phyloP scores from a whole-genome alignment of 73 alveolate genomes.

The Stentor roeselii region DNA sequence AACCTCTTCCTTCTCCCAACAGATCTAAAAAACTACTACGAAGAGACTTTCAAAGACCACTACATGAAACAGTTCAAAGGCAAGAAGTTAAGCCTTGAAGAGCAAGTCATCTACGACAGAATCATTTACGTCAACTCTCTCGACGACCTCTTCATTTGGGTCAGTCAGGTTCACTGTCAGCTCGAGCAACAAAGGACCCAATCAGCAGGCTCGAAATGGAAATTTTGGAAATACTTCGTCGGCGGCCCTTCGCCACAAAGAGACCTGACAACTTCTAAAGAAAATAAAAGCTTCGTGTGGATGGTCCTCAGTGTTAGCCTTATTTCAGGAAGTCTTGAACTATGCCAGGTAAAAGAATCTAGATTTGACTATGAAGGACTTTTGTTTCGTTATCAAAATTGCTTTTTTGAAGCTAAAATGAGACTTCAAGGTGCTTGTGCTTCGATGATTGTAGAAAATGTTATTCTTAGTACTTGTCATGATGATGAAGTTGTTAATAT shows the following conservation, averaged over 20 bases:
- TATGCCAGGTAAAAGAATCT: slow-evolving; percentile 7
- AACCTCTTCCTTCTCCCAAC: neutral
- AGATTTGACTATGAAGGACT: slow-evolving; percentile 3
- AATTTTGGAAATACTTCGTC: neutral
- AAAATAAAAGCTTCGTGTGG: slow-evolving; percentile 10
- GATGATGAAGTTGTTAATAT: neutral
- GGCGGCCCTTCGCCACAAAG: neutral
- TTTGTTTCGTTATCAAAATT: neutral
- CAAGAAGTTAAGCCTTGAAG: neutral
- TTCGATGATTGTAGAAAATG: neutral
- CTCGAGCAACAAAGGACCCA: neutral
- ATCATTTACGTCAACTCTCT: neutral
- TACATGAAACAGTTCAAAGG: neutral
- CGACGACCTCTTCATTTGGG: slow-evolving; percentile 14
- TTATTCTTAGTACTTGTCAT: neutral
- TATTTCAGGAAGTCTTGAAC: neutral
- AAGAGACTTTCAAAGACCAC: neutral
- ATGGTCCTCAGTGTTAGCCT: neutral
- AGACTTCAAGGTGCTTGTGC: neutral
- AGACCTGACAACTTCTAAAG: neutral
- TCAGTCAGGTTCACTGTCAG: neutral
- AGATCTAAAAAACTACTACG: neutral
- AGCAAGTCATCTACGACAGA: neutral
- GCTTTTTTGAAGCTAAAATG: neutral
- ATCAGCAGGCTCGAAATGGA: neutral